These are phyloP conservation scores for Leccinum laetum DNA, from an alignment of 1,284 basidiomycete species.

Conservation along the genomic window DNA sequence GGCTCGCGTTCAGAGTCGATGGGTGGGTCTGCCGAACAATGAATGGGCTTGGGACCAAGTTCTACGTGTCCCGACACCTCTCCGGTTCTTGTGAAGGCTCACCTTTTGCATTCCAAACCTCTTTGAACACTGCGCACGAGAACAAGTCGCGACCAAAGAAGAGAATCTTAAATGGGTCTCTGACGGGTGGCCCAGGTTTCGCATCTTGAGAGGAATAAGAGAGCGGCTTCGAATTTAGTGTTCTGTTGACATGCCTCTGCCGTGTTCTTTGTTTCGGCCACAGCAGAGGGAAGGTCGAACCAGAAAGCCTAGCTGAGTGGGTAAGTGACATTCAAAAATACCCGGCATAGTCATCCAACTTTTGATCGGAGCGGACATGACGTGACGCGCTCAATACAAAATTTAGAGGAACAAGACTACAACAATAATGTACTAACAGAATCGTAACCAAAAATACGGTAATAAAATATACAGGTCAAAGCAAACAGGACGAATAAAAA, in stretches of 20 bases:
- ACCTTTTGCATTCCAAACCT: slow-evolving; percentile 42
- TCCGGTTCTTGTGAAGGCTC: slow-evolving; percentile 6
- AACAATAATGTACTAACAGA: not conserved
- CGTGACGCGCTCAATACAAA: not conserved
- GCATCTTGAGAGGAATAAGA: not conserved
- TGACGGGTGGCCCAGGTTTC: not conserved
- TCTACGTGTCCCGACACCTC: not conserved
- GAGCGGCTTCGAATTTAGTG: not conserved
- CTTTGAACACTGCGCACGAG: slow-evolving; percentile 49
- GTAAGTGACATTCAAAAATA: not conserved
- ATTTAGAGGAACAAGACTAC: not conserved
- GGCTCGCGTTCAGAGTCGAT: not conserved
- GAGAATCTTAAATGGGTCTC: slow-evolving; percentile 43
- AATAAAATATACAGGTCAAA: slow-evolving; percentile 14
- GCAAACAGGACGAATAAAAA: slow-evolving; percentile 8
- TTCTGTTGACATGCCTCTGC: not conserved
- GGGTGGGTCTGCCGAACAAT: not conserved
- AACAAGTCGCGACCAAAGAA: slow-evolving; percentile 61
- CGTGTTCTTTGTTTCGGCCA: not conserved
- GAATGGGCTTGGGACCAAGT: not conserved
- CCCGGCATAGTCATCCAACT: not conserved
- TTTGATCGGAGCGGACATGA: not conserved
- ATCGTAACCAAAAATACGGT: slow-evolving; percentile 12
- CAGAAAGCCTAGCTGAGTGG: not conserved
- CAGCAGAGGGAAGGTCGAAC: not conserved